Conservation (phyloP, 257 asterid genomes). For the Plantago major region DNA sequence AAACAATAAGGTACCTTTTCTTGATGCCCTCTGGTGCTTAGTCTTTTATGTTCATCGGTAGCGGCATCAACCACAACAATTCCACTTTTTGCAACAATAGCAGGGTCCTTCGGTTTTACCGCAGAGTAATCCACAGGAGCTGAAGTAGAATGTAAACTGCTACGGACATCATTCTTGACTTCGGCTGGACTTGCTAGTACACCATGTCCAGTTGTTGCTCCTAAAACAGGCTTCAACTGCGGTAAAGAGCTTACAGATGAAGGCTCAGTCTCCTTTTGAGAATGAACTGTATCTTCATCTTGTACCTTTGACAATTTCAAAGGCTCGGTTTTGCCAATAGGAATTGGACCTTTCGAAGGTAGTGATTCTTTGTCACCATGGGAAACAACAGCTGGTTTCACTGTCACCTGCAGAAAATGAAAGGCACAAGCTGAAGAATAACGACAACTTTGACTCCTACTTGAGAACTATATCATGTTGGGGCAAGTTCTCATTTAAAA, state of each 20-base stretch:
- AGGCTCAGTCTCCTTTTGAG: slow-evolving; percentile 41
- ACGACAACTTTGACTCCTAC: slow-evolving; percentile 2
- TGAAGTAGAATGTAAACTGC: slow-evolving; percentile 23
- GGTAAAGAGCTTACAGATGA: slow-evolving; percentile 31
- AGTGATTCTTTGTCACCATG: slow-evolving; percentile 47
- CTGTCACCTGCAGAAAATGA: slow-evolving; percentile 49
- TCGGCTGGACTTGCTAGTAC: slow-evolving; percentile 27
- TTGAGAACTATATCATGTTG: not conserved
- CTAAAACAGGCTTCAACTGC: slow-evolving; percentile 42
- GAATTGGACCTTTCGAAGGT: slow-evolving; percentile 33
- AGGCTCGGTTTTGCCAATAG: slow-evolving; percentile 42
- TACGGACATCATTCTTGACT: slow-evolving; percentile 24
- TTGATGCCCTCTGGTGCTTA: slow-evolving; percentile 22
- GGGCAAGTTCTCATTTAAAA: not conserved
- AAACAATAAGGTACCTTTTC: slow-evolving; percentile 46
- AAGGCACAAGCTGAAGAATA: slow-evolving; percentile 8
- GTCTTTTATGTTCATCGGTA: slow-evolving; percentile 31
- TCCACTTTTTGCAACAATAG: slow-evolving; percentile 24
- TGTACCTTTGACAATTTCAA: slow-evolving; percentile 31
- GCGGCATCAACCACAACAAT: slow-evolving; percentile 27
- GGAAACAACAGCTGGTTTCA: slow-evolving; percentile 54
- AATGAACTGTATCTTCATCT: slow-evolving; percentile 25
- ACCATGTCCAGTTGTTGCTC: slow-evolving; percentile 25
- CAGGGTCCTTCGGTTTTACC: slow-evolving; percentile 23
- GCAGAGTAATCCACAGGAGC: slow-evolving; percentile 26